These are phyloP conservation scores for Cryptococcus sp. DNA, from an alignment of 1,284 basidiomycete species.

Conservation along the genomic window DNA sequence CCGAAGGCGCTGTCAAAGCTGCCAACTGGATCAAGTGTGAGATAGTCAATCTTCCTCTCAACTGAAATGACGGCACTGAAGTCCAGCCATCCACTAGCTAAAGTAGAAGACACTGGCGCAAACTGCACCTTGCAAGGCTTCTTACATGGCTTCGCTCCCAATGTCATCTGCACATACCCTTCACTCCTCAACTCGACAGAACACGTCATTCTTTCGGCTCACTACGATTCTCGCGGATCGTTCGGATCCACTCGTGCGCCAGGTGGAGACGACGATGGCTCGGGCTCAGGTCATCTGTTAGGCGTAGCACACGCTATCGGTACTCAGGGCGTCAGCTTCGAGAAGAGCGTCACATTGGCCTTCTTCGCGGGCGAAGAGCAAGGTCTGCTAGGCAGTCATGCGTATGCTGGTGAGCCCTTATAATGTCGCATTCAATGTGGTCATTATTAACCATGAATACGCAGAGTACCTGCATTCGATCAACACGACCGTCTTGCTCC, in stretches of 20 bases:
- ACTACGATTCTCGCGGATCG: constrained; percentile 83
- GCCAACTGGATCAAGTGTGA: constrained; percentile 71
- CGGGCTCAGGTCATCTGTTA: constrained; percentile 64
- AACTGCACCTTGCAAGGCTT: constrained; percentile 67
- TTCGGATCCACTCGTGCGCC: constrained; percentile 75
- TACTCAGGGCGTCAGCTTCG: constrained; percentile 60
- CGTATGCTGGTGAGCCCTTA: constrained; percentile 51
- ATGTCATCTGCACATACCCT: constrained; percentile 67
- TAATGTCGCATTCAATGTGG: not conserved
- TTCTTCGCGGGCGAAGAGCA: constrained; percentile 58
- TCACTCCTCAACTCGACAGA: constrained; percentile 53
- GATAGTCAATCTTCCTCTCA: not conserved
- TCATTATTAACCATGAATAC: not conserved
- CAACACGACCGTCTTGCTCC: constrained; percentile 69
- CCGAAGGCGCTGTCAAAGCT: constrained; percentile 66
- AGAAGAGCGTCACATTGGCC: constrained; percentile 49
- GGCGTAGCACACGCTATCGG: constrained; percentile 71
- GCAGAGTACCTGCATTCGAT: constrained; percentile 43
- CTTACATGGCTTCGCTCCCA: constrained; percentile 72
- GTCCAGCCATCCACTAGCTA: constrained; percentile 18
- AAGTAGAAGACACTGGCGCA: constrained; percentile 71
- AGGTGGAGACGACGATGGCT: constrained; percentile 74
- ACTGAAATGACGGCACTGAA: not conserved
- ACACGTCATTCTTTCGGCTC: constrained; percentile 67
- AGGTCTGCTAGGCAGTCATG: constrained; percentile 54